phyloP scores from a whole-genome alignment of 805 yeast genomes.

The Kazachstania psychrophila region DNA sequence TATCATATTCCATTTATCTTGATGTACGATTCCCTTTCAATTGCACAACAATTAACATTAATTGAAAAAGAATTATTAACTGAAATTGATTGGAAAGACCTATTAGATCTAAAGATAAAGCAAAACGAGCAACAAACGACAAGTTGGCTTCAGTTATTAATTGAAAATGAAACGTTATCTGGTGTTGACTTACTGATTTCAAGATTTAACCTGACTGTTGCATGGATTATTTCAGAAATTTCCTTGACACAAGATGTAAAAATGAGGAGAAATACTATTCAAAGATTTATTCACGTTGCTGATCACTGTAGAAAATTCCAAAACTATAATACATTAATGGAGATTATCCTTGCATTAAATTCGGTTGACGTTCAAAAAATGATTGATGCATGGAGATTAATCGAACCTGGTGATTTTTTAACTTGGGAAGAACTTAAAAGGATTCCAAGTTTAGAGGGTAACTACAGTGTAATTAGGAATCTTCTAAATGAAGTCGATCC shows the following conservation, averaged over 20 bases:
- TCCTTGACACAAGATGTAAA: slow-evolving; percentile 52
- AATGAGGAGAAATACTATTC: slow-evolving; percentile 60
- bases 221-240: slow-evolving; percentile 88
- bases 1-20: slow-evolving; percentile 77
- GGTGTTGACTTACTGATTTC: slow-evolving; percentile 79
- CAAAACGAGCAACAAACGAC: slow-evolving; percentile 55
- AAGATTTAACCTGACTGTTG: slow-evolving; percentile 78
- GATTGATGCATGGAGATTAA: slow-evolving; percentile 61
- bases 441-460: slow-evolving; percentile 63
- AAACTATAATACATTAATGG: slow-evolving; percentile 82
- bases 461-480: slow-evolving; percentile 57
- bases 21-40: slow-evolving; percentile 51
- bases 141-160: slow-evolving; percentile 75
- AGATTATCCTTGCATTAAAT: slow-evolving; percentile 71
- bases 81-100: slow-evolving; percentile 88
- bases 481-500: slow-evolving; percentile 43
- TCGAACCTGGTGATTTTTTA: slow-evolving; percentile 64
- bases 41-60: slow-evolving; percentile 77
- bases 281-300: slow-evolving; percentile 82
- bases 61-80: slow-evolving; percentile 76
- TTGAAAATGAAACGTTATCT: slow-evolving; percentile 45
- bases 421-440: slow-evolving; percentile 60
- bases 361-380: slow-evolving; percentile 52
- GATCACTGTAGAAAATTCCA: slow-evolving; percentile 62
- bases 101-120: slow-evolving; percentile 69